Base-by-base conservation (phyloP, 2,329 filamentous ascomycete species). In the Pseudopithomyces chartarum region DNA sequence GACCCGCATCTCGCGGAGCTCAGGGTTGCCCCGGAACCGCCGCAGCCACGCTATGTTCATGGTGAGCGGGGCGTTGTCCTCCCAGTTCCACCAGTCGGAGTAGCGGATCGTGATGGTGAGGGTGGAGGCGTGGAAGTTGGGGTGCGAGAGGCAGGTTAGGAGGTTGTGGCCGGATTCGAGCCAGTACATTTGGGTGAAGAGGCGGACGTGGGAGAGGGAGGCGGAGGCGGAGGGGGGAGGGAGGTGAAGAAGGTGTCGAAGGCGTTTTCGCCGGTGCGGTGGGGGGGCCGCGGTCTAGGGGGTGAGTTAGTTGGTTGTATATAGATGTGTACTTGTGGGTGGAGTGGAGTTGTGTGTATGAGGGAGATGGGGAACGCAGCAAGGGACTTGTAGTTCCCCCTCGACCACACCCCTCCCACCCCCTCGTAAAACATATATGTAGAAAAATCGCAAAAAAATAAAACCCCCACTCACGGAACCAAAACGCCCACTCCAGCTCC, bases 41-140 rank as follows among this genome's bases (percentile, higher is more conserved):
- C 32, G 20, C 17, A 59, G 26, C 56, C 59, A 61, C 2, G 6
- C 33, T 15, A 56, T 47, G 1, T 36, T 3, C 57, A 61, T 61
- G 1, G 20, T 19, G 12, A 92, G 85, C 58, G 93, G 93, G 86
- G 96, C 96, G 81, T 97, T 93, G 74, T 97, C 91, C 81, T 94
- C 96, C 93, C 93, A 97, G 74, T 92, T 68, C 79, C 79, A 82
- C 72, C 80, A 82, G 56, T 84, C 81, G 1, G 80, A 75, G 55
- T 84, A 81, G 0, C 81, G 77, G 13, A 84, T 76, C 0, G 80
- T 83, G 13, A 84, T 64, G 0, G 76, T 79, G 2, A 84, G 57
- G 15, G 44, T 26, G 10, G 40, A 43, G 1, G 59, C 57, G 2
- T 54, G 51, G 15, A 61, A 59, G 6, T 55, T 40, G 7, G 38